Evolutionary conservation across 306 rosid genomes (phyloP), one percentile per base, ranked within the genome.

Genomic region (Arachis hypogaea): DNA sequence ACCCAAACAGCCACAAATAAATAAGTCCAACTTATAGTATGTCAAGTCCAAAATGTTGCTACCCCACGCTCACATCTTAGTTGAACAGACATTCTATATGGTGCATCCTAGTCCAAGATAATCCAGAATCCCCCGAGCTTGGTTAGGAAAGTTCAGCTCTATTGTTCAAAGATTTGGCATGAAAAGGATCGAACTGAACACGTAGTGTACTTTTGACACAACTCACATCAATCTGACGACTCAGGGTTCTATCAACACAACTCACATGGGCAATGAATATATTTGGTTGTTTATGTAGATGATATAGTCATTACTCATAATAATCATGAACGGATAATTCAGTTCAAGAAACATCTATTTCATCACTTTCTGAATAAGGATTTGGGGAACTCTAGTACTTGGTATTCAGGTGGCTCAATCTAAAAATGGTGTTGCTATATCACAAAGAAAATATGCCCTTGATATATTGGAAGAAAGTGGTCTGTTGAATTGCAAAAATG

Each of bases 1-100:
- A 66, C 33, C 30, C 52, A 55, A 46, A 69, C 30, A 66, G 11
- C 40, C 38, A 63, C 16, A 63, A 54, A 56, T 12, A 4, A 74
- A 41, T 63, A 8, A 63, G 54, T 50, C 58, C 55, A 44, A 14
- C 51, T 41, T 61, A 9, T 47, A 47, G 52, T 47, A 8, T 47
- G 52, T 47, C 52, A 11, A 4, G n/a, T 9, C 4, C 52, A 47
- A 47, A 47, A 47, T 47, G 52, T 47, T 1, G 52, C 52, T 47
- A 47, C 12, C 28, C 28, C 28, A 22, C 28, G 28, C 52, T 47
- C 52, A 47, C 52, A 47, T 47, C 52, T 47, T 47, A 47, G 28
- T 47, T 47, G 5, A 11, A 47, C 52, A 9, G 9, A 47, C 52
- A 10, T 9, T 47, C n/a, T n/a, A 47, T 10, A 47, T 47, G 52